Percentiles rank a stretch among this genome's conserved stretches.
Evolutionary conservation across 208 protist species (phyloP).

Genomic region (Leishmania lainsoni): DNA sequence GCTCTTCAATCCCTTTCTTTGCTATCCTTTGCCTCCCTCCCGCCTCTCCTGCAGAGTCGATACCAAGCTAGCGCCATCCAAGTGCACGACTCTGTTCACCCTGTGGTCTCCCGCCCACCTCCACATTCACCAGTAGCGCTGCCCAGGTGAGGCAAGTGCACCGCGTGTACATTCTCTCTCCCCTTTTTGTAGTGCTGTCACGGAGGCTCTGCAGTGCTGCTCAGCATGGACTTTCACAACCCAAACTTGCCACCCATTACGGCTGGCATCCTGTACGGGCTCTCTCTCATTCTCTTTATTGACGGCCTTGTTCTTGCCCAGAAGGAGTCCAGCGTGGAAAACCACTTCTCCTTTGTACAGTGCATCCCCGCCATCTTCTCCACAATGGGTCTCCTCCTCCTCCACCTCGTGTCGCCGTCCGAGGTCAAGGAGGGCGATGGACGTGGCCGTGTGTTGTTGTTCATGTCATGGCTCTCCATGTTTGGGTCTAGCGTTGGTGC

Average conservation of each 20-base stretch:
- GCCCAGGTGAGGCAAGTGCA: neutral
- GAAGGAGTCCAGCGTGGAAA: conserved; percentile 30
- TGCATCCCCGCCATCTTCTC: conserved; percentile 75
- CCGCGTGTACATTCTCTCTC: neutral
- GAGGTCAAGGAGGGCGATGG: conserved; percentile 61
- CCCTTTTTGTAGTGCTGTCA: neutral
- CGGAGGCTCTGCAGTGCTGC: too few relatives aligned
- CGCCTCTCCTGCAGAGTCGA: neutral
- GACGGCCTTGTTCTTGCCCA: conserved; percentile 60
- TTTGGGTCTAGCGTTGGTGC: conserved; percentile 60
- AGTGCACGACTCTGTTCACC: neutral
- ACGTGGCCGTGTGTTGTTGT: conserved; percentile 63
- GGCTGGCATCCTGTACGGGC: conserved; percentile 60
- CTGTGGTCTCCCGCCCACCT: neutral
- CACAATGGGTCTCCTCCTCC: conserved; percentile 59
- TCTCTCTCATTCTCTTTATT: conserved; percentile 57
- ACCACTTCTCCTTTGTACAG: conserved; percentile 61
- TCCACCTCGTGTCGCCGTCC: conserved; percentile 58
- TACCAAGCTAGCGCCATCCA: neutral
- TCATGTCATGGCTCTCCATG: conserved; percentile 74
- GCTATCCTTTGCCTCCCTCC: neutral
- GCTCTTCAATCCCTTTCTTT: neutral
- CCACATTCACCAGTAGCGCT: neutral
- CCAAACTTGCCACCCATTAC: conserved; percentile 35
- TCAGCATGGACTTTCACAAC: conserved; percentile 14